phyloP scores from a whole-genome alignment of 768 basidiomycete genomes.

The Mycena olivaceomarginata region DNA sequence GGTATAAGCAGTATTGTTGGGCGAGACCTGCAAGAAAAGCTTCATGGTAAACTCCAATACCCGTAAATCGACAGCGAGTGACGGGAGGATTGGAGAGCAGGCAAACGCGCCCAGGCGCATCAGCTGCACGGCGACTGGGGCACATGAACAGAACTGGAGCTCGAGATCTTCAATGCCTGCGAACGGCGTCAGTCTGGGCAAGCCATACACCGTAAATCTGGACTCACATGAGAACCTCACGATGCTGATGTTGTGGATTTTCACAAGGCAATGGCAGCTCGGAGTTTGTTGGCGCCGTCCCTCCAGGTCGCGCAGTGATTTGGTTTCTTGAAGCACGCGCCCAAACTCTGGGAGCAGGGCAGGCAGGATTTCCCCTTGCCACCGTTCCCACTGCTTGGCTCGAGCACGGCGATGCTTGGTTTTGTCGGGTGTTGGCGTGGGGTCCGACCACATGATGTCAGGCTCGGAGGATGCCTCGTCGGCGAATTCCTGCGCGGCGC shows the following conservation, averaged over 20 bases:
- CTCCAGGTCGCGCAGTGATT: constrained; percentile 1
- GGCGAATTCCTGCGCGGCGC: neutral
- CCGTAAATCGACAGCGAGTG: neutral
- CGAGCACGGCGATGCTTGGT: neutral
- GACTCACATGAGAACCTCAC: neutral
- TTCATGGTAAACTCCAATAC: constrained; percentile 2
- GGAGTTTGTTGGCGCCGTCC: neutral
- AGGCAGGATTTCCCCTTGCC: neutral
- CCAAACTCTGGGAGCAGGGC: neutral
- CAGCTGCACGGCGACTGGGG: neutral
- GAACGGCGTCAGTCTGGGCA: neutral
- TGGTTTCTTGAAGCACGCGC: neutral
- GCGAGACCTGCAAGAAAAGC: neutral
- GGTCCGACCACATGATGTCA: neutral
- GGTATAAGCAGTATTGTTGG: too few relatives aligned
- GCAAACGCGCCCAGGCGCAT: neutral
- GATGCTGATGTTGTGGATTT: neutral
- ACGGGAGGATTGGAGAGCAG: neutral
- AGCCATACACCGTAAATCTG: neutral
- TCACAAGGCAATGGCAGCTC: neutral
- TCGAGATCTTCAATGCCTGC: neutral
- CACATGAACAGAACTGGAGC: neutral
- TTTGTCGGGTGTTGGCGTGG: neutral
- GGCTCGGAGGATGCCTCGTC: neutral
- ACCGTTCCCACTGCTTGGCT: neutral